phyloP scores from a whole-genome alignment of 768 basidiomycete genomes.

The Phallus indusiatus region DNA sequence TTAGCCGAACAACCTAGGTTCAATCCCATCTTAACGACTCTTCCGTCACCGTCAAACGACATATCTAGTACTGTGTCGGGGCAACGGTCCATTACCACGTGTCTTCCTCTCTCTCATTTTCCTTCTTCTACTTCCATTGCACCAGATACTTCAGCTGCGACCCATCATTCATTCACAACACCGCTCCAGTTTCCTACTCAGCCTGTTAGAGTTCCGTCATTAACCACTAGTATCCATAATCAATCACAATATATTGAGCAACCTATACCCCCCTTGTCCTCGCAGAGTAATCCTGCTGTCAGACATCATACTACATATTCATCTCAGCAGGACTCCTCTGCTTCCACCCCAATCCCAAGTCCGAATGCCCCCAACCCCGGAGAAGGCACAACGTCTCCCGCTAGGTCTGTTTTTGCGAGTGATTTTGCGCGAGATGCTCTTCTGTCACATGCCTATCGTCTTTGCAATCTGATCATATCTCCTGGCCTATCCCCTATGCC shows the following conservation, averaged over 20 bases:
- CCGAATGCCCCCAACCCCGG: neutral
- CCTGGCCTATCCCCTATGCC: constrained; percentile 11
- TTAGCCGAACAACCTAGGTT: neutral
- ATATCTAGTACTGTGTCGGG: neutral
- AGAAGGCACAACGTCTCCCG: neutral
- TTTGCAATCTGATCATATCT: constrained; percentile 17
- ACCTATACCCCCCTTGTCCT: neutral
- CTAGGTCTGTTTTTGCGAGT: constrained; percentile 14
- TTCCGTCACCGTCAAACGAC: neutral
- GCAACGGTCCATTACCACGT: neutral
- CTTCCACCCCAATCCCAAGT: neutral
- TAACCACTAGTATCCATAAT: neutral
- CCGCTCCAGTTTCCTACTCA: neutral
- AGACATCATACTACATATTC: neutral
- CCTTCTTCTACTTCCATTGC: constrained; percentile 7
- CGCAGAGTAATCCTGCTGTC: neutral
- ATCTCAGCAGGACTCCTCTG: neutral
- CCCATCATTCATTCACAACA: constrained; percentile 7
- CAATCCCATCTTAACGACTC: neutral
- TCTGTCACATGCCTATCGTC: constrained; percentile 23
- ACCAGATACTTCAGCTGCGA: constrained; percentile 10
- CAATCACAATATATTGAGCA: neutral
- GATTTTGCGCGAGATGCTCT: constrained; percentile 24
- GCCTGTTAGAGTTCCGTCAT: neutral
- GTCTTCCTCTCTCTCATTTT: neutral